These are phyloP conservation scores for Phycomyces nitens DNA, from an alignment of 192 early-diverging fungal species.

Conservation along the genomic window DNA sequence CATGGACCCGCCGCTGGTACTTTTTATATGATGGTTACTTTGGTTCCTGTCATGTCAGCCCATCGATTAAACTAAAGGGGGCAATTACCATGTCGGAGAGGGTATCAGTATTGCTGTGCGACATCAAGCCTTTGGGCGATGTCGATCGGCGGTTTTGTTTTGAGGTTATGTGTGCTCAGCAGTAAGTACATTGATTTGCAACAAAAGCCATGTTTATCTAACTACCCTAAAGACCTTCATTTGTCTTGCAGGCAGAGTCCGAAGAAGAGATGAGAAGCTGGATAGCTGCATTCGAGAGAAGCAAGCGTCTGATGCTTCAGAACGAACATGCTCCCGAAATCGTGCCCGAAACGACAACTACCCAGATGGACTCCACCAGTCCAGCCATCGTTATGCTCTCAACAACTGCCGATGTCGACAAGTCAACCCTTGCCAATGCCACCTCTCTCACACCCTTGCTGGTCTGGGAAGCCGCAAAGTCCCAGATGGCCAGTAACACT, in stretches of 20 bases:
- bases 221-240: constrained; percentile 28
- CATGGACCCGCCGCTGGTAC: constrained; percentile 55
- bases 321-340: constrained; percentile 5
- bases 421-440: constrained; percentile 10
- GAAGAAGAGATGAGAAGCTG: constrained; percentile 64
- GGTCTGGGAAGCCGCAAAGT: constrained; percentile 25
- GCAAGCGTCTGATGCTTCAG: constrained; percentile 44
- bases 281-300: constrained; percentile 59
- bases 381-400: constrained; percentile 13
- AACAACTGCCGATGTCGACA: constrained; percentile 1
- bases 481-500: constrained; percentile 1
- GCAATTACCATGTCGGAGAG: constrained; percentile 42
- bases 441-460: constrained; percentile 26
- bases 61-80: constrained; percentile 18
- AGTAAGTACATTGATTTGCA: constrained; percentile 54
- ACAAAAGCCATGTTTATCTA: neutral
- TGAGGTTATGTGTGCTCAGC: constrained; percentile 63
- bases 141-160: constrained; percentile 71
- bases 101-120: constrained; percentile 62
- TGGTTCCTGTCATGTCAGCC: constrained; percentile 38
- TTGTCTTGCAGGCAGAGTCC: constrained; percentile 62
- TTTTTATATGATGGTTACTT: constrained; percentile 56
- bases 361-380: neutral
- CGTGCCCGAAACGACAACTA: neutral
- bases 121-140: constrained; percentile 45